A percentile compares a stretch with the other conserved stretches of the same genome.
Conservation (phyloP, 1,139 yeast species). For the Candida mesenterica region DNA sequence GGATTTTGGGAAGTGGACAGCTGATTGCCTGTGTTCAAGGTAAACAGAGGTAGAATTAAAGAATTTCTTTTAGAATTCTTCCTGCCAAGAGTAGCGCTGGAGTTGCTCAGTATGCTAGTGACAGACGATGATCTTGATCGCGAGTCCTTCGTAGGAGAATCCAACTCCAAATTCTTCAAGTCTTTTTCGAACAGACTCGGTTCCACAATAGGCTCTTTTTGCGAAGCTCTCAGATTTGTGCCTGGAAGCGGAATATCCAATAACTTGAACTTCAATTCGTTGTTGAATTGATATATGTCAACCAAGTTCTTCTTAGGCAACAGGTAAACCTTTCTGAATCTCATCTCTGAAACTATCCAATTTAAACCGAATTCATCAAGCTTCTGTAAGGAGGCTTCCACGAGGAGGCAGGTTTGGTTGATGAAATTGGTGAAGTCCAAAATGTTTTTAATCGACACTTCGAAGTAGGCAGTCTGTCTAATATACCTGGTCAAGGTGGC, state of each 20-base stretch:
- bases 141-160: constrained; percentile 13
- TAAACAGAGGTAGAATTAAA: constrained; percentile 10
- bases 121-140: constrained; percentile 27
- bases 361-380: constrained; percentile 34
- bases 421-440: constrained; percentile 40
- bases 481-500: constrained; percentile 51
- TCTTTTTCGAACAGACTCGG: constrained; percentile 13
- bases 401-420: constrained; percentile 22
- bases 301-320: constrained; percentile 29
- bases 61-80: constrained; percentile 20
- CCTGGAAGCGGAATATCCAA: constrained; percentile 6
- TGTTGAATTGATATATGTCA: constrained; percentile 18
- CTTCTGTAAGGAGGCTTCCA: constrained; percentile 24
- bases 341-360: constrained; percentile 39
- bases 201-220: neutral
- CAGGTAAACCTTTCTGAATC: constrained; percentile 34
- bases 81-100: constrained; percentile 14
- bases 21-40: too few species aligned
- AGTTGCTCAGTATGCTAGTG: constrained; percentile 16
- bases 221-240: constrained; percentile 3
- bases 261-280: constrained; percentile 9
- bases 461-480: constrained; percentile 42
- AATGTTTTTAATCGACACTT: constrained; percentile 35
- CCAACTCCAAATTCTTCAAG: constrained; percentile 18
- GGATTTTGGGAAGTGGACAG: too few species aligned